Evolutionary conservation across 257 asterid species (phyloP).

Genomic region (Haberlea rhodopensis): DNA sequence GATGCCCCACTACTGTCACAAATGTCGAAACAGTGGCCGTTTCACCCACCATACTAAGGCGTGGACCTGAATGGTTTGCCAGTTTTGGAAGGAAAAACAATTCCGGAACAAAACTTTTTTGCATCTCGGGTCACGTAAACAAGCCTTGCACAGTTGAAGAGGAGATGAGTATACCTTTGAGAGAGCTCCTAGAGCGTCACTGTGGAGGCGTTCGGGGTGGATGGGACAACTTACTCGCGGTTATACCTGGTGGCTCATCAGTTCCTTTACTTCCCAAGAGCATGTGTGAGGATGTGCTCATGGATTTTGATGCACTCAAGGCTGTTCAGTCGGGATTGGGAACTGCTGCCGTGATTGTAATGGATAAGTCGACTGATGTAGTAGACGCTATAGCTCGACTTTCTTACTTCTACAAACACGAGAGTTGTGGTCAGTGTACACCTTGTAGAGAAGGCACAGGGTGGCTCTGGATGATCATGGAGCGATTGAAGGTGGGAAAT

Average conservation of each 20-base stretch:
- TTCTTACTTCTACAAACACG: slow-evolving; percentile 96
- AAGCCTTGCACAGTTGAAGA: slow-evolving; percentile 99
- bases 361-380: slow-evolving; percentile 97
- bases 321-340: slow-evolving; percentile 97
- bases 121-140: slow-evolving; percentile 96
- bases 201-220: slow-evolving; percentile 99
- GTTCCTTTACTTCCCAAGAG: slow-evolving; percentile 84
- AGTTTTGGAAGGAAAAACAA: slow-evolving; percentile 96
- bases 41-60: slow-evolving; percentile 93
- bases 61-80: slow-evolving; percentile 99
- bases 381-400: slow-evolving; percentile 96
- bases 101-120: slow-evolving; percentile 87
- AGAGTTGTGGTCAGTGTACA: slow-evolving; percentile 98
- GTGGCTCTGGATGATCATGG: slow-evolving; percentile 99
- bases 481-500: slow-evolving; percentile 95
- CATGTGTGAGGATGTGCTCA: slow-evolving; percentile 87
- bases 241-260: slow-evolving; percentile 96
- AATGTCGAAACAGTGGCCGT: slow-evolving; percentile 98
- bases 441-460: slow-evolving; percentile 99
- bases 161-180: slow-evolving; percentile 95
- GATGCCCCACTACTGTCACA: slow-evolving; percentile 97
- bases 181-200: slow-evolving; percentile 86
- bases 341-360: slow-evolving; percentile 96
- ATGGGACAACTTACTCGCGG: slow-evolving; percentile 94
- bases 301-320: slow-evolving; percentile 98